These are phyloP conservation scores for Beauveria sp. DNA, from an alignment of 2,329 filamentous ascomycete species.

Conservation along the genomic window DNA sequence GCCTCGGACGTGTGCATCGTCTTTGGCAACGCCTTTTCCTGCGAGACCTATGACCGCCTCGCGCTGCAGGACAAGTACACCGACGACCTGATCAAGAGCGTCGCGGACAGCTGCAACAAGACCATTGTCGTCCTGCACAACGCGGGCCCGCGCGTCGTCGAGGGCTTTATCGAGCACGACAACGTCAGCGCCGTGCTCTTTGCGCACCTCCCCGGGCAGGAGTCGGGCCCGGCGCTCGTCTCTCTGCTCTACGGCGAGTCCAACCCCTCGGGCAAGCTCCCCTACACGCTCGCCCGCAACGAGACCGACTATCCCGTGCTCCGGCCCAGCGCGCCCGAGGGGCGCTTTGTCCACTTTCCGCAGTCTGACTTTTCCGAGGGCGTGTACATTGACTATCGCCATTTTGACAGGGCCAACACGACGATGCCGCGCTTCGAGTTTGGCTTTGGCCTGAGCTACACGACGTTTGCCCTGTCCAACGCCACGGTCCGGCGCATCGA, in stretches of 20 bases:
- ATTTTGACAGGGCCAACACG: conserved; percentile 42
- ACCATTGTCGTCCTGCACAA: conserved; percentile 61
- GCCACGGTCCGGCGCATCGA: conserved; percentile 28
- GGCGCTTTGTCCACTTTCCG: conserved; percentile 43
- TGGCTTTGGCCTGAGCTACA: conserved; percentile 50
- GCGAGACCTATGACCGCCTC: conserved; percentile 61
- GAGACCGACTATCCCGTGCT: conserved; percentile 47
- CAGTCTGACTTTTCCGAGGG: conserved; percentile 46
- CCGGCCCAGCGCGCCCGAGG: conserved; percentile 35
- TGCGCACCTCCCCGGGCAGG: conserved; percentile 58
- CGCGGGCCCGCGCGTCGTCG: conserved; percentile 52
- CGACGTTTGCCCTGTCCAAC: conserved; percentile 40
- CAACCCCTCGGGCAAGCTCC: conserved; percentile 50
- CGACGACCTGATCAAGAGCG: conserved; percentile 47
- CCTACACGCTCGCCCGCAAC: conserved; percentile 53
- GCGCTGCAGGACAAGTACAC: conserved; percentile 59
- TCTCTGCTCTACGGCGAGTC: conserved; percentile 50
- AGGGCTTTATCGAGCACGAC: conserved; percentile 52
- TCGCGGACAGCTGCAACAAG: conserved; percentile 51
- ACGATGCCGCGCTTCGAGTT: conserved; percentile 44
- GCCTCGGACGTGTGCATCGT: conserved; percentile 58
- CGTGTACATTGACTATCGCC: conserved; percentile 45
- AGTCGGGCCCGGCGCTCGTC: conserved; percentile 48
- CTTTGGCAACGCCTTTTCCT: conserved; percentile 60
- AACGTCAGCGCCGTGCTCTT: conserved; percentile 59